Conservation (phyloP, 140 eudicot species). For the Oenanthe javanica region DNA sequence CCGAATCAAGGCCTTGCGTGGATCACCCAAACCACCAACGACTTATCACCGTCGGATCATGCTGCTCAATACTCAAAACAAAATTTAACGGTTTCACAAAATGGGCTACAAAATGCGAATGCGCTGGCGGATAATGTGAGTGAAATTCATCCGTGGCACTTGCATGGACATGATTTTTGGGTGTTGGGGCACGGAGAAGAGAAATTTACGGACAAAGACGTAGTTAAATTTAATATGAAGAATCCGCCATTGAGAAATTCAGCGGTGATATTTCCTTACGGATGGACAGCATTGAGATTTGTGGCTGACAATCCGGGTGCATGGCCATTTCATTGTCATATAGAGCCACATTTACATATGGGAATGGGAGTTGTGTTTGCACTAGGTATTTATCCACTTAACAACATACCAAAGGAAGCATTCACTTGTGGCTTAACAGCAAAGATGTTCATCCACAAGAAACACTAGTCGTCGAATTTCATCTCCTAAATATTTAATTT, state of each 20-base stretch:
- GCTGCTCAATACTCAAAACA: slow-evolving; percentile 86
- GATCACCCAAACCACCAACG: slow-evolving; percentile 60
- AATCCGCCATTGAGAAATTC: slow-evolving; percentile 82
- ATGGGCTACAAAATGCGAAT: slow-evolving; percentile 96
- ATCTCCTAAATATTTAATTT: too few relatives aligned
- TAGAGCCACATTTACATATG: slow-evolving; percentile 97
- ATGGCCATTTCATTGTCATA: slow-evolving; percentile 94
- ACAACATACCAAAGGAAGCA: slow-evolving; percentile 60
- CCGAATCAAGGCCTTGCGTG: slow-evolving; percentile 34
- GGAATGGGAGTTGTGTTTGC: slow-evolving; percentile 98
- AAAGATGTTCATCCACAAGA: too few relatives aligned
- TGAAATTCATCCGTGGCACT: slow-evolving; percentile 95
- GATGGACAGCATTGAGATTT: slow-evolving; percentile 91
- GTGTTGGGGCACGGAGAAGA: slow-evolving; percentile 96
- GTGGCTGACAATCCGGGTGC: slow-evolving; percentile 90
- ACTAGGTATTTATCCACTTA: slow-evolving; percentile 54
- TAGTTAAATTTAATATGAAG: slow-evolving; percentile 44
- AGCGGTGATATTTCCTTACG: slow-evolving; percentile 65
- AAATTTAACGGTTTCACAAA: slow-evolving; percentile 48
- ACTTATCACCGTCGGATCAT: slow-evolving; percentile 39
- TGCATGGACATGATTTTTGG: slow-evolving; percentile 98
- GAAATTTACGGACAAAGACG: slow-evolving; percentile 45
- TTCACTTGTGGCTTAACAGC: slow-evolving; percentile 70
- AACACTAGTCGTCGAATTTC: too few relatives aligned
- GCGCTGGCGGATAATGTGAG: slow-evolving; percentile 51